Percentiles rank a stretch among this genome's conserved stretches.
Evolutionary conservation across 1,284 basidiomycete genomes (phyloP).

Genomic region (Bondarzewia mesenterica): DNA sequence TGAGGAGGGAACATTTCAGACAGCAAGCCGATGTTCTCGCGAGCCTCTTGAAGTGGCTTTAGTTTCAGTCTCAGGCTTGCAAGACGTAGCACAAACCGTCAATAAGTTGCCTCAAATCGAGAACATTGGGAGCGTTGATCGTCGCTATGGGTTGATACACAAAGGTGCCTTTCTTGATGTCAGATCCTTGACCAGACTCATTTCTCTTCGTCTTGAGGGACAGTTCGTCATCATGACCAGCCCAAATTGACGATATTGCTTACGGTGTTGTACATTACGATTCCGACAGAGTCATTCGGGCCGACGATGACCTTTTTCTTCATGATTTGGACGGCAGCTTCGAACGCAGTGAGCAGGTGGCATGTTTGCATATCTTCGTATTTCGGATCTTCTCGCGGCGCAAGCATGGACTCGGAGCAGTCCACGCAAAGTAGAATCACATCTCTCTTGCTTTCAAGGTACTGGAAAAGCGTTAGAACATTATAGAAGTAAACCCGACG

Average conservation of each 20-base stretch:
- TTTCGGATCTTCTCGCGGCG: conserved; percentile 51
- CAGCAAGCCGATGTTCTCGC: conserved; percentile 49
- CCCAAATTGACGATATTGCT: conserved; percentile 10
- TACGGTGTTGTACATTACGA: conserved; percentile 90
- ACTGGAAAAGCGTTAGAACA: conserved; percentile 29
- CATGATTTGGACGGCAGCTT: conserved; percentile 78
- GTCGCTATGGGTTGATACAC: conserved; percentile 72
- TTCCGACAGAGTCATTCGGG: conserved; percentile 83
- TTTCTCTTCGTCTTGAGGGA: conserved; percentile 29
- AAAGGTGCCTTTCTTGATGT: conserved; percentile 69
- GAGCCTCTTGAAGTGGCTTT: conserved; percentile 21
- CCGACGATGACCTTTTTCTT: conserved; percentile 86
- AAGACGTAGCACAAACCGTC: conserved; percentile 41
- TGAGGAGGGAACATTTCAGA: conserved; percentile 54
- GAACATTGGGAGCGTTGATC: conserved; percentile 75
- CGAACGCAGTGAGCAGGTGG: conserved; percentile 63
- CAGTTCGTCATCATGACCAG: conserved; percentile 3
- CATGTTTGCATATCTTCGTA: conserved; percentile 58
- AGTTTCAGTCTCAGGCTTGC: not conserved
- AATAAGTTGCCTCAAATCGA: conserved; percentile 62
- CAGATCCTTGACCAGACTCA: conserved; percentile 48
- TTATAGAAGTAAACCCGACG: not conserved
- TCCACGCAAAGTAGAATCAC: conserved; percentile 92
- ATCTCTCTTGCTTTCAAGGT: conserved; percentile 68
- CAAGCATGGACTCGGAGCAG: conserved; percentile 85